Conservation (phyloP, 2,329 filamentous ascomycete species). For the Talaromyces sp. region DNA sequence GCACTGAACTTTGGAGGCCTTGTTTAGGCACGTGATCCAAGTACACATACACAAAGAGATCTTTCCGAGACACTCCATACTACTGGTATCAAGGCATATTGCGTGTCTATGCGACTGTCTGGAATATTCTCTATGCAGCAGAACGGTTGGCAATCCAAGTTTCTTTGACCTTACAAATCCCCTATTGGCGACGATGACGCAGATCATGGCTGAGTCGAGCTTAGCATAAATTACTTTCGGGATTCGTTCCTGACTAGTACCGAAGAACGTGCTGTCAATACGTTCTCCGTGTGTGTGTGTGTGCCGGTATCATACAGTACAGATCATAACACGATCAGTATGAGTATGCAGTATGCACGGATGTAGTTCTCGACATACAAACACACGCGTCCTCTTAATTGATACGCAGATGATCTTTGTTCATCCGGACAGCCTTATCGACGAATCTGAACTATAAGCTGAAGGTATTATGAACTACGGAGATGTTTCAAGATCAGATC, state of each 20-base stretch:
- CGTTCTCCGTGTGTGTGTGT: background rate
- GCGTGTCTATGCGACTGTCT: background rate
- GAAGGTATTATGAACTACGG: background rate
- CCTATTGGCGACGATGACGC: background rate
- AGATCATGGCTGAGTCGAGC: background rate
- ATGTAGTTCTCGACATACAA: too few species aligned
- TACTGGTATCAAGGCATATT: background rate
- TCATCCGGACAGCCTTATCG: background rate
- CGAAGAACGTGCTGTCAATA: background rate
- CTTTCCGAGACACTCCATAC: background rate
- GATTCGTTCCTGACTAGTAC: slow-evolving; percentile 9
- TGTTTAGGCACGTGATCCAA: background rate
- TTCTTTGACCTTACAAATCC: background rate
- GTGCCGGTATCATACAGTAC: background rate
- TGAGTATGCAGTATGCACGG: background rate
- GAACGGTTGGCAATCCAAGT: background rate
- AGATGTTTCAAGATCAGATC: background rate
- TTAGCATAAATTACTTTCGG: slow-evolving; percentile 1
- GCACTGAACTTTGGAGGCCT: background rate
- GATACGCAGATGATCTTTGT: background rate
- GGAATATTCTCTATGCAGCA: background rate
- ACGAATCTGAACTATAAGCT: slow-evolving; percentile 1
- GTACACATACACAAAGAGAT: background rate
- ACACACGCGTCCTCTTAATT: background rate
- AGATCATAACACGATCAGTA: background rate